Percentiles rank a stretch among this genome's conserved stretches.
phyloP scores from a whole-genome alignment of 2,329 filamentous ascomycete species.

The Exophiala alcalophila region DNA sequence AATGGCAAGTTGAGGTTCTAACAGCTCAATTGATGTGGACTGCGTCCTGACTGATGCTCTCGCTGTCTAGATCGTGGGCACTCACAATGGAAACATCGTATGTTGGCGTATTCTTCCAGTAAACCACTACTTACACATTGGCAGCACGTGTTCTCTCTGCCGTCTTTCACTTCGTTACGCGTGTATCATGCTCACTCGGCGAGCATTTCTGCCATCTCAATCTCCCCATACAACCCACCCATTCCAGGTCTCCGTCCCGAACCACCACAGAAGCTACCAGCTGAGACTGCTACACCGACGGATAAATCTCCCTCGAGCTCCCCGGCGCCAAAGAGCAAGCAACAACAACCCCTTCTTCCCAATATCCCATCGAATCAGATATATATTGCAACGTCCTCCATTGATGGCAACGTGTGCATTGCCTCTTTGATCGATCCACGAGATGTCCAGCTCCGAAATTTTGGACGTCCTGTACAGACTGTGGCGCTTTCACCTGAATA shows the following conservation, averaged over 20 bases:
- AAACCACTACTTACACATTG: slow-evolving; percentile 33
- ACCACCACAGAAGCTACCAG: slow-evolving; percentile 35
- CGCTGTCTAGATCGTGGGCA: slow-evolving; percentile 70
- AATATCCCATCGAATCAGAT: slow-evolving; percentile 84
- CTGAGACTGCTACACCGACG: slow-evolving; percentile 35
- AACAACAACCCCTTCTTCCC: slow-evolving; percentile 56
- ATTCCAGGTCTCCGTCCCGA: slow-evolving; percentile 40
- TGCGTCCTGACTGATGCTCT: slow-evolving; percentile 1
- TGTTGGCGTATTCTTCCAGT: slow-evolving; percentile 37
- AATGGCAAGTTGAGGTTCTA: slow-evolving; percentile 63
- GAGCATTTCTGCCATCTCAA: slow-evolving; percentile 82
- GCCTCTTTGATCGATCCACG: slow-evolving; percentile 81
- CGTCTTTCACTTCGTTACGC: slow-evolving; percentile 74
- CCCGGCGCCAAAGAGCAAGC: slow-evolving; percentile 50
- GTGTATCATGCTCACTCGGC: slow-evolving; percentile 91
- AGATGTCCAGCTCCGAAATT: slow-evolving; percentile 89
- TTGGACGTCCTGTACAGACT: slow-evolving; percentile 85
- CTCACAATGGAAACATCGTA: slow-evolving; percentile 95
- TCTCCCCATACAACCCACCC: slow-evolving; percentile 78
- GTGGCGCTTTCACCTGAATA: slow-evolving; percentile 95
- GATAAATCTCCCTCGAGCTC: slow-evolving; percentile 46
- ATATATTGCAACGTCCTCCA: slow-evolving; percentile 87
- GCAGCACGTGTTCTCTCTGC: slow-evolving; percentile 81
- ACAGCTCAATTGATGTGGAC: neutral
- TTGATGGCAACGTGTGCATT: slow-evolving; percentile 93